A percentile compares a stretch with the other conserved stretches of the same genome.
phyloP scores from a whole-genome alignment of 2,329 filamentous ascomycete species.

The Albophoma yamanashiensis region DNA sequence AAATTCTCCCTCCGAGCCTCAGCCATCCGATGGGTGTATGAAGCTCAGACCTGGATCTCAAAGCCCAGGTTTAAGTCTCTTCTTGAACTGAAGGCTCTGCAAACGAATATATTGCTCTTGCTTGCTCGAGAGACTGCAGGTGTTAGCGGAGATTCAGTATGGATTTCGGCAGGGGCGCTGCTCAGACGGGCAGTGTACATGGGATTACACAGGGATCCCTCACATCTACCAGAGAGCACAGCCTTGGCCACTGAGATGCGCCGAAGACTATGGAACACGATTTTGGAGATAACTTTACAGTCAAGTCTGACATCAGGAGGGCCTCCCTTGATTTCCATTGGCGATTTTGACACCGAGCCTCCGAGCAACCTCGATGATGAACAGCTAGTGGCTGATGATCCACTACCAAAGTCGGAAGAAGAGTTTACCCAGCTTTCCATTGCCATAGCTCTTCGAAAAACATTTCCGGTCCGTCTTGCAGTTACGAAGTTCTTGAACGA shows the following conservation, averaged over 20 bases:
- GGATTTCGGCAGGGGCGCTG: constrained; percentile 33
- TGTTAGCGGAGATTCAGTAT: constrained; percentile 30
- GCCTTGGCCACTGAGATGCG: constrained; percentile 33
- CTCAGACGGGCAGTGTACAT: constrained; percentile 36
- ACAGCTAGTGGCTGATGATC: constrained; percentile 23
- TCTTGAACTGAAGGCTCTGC: constrained; percentile 36
- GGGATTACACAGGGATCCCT: constrained; percentile 39
- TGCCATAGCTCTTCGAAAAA: constrained; percentile 29
- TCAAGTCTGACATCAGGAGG: constrained; percentile 27
- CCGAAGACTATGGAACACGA: constrained; percentile 40
- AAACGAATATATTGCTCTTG: constrained; percentile 32
- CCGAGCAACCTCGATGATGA: constrained; percentile 39
- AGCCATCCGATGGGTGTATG: constrained; percentile 46
- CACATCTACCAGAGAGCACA: constrained; percentile 22
- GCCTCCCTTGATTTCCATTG: constrained; percentile 29
- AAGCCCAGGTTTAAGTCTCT: constrained; percentile 41
- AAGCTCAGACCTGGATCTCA: constrained; percentile 43
- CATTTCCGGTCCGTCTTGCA: constrained; percentile 30
- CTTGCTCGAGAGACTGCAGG: constrained; percentile 30
- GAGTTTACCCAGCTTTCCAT: constrained; percentile 27
- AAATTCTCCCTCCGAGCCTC: constrained; percentile 35
- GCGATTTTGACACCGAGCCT: constrained; percentile 35
- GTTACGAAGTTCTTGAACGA: constrained; percentile 33
- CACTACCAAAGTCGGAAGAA: constrained; percentile 19
- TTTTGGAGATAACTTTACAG: constrained; percentile 35